phyloP scores from a whole-genome alignment of 1,284 basidiomycete genomes.

The Hymenochaete sp. region DNA sequence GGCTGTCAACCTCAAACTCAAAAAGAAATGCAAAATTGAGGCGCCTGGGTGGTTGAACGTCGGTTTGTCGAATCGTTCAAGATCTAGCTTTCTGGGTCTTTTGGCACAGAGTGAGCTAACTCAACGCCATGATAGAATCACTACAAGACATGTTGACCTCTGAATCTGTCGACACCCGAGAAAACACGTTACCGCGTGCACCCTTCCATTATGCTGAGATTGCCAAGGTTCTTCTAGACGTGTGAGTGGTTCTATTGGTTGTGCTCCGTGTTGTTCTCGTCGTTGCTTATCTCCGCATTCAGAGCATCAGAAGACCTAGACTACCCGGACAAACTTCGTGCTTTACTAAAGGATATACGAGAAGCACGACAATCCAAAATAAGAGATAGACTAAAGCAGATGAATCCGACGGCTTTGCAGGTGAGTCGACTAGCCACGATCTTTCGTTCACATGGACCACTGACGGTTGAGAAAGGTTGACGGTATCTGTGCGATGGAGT shows the following conservation, averaged over 20 bases:
- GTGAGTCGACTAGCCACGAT: constrained; percentile 33
- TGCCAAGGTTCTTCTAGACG: constrained; percentile 81
- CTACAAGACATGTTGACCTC: constrained; percentile 63
- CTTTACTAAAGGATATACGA: constrained; percentile 85
- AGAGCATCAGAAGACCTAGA: constrained; percentile 89
- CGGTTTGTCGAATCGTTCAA: constrained; percentile 43
- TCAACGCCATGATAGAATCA: constrained; percentile 44
- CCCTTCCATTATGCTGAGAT: constrained; percentile 87
- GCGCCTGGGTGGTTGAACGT: constrained; percentile 83
- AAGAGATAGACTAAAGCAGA: constrained; percentile 66
- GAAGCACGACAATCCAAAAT: constrained; percentile 93
- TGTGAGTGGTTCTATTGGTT: constrained; percentile 51
- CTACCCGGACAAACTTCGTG: constrained; percentile 72
- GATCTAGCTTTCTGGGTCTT: not conserved
- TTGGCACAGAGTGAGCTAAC: too few relatives aligned
- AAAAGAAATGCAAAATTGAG: constrained; percentile 89
- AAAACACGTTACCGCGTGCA: constrained; percentile 60
- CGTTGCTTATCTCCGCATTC: constrained; percentile 1
- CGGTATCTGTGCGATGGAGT: constrained; percentile 85
- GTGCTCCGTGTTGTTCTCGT: not conserved
- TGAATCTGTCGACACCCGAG: constrained; percentile 49
- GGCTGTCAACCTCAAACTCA: constrained; percentile 85
- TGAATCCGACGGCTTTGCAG: constrained; percentile 72
- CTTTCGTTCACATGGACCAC: not conserved
- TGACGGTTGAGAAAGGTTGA: constrained; percentile 43